Evolutionary conservation across 495 filamentous ascomycete species (phyloP).

Genomic region (Penicillium coprophilum): DNA sequence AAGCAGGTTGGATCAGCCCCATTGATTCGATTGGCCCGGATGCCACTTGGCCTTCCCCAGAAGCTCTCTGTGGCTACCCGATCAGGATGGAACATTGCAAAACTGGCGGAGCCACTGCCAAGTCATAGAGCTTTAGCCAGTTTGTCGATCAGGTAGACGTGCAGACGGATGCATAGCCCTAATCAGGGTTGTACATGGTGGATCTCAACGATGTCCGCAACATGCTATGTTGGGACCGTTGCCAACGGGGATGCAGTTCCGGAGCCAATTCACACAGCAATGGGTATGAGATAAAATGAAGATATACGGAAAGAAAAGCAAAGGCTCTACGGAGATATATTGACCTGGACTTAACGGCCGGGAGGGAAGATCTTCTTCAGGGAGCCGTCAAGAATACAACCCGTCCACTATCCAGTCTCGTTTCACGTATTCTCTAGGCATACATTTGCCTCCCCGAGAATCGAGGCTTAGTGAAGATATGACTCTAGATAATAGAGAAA

Average conservation of each 20-base stretch:
- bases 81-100: slow-evolving; percentile 29
- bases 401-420: not conserved
- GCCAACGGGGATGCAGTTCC: slow-evolving; percentile 9
- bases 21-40: slow-evolving; percentile 19
- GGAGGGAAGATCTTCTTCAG: slow-evolving; percentile 9
- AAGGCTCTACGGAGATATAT: not conserved
- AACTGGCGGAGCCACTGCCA: slow-evolving; percentile 17
- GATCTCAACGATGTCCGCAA: not conserved
- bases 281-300: not conserved
- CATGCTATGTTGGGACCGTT: slow-evolving; percentile 6
- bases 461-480: slow-evolving; percentile 22
- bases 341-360: not conserved
- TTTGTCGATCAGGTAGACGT: slow-evolving; percentile 8
- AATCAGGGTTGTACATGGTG: slow-evolving; percentile 19
- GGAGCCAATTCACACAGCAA: not conserved
- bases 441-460: slow-evolving; percentile 1
- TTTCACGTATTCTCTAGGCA: slow-evolving; percentile 13
- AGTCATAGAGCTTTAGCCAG: slow-evolving; percentile 2
- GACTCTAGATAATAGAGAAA: slow-evolving; percentile 16
- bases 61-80: slow-evolving; percentile 29
- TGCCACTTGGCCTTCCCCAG: slow-evolving; percentile 14
- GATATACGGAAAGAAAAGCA: not conserved
- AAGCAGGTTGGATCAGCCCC: slow-evolving; percentile 13
- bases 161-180: slow-evolving; percentile 2
- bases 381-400: slow-evolving; percentile 7